These are phyloP conservation scores for Candida anglica DNA, from an alignment of 805 yeast genomes.

Conservation along the genomic window DNA sequence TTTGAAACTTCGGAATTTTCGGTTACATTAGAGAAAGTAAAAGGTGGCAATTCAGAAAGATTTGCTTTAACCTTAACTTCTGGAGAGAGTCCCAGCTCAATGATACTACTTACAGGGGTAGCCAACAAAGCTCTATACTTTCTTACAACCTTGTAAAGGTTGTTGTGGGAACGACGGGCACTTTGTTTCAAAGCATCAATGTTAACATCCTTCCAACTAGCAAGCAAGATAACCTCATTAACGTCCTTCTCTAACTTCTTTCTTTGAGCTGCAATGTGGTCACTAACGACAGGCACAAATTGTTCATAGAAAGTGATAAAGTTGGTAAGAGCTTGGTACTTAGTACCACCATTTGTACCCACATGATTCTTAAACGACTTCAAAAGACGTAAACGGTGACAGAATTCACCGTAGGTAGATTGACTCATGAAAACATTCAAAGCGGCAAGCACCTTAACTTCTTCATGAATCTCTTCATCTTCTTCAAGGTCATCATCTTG, in stretches of 20 bases:
- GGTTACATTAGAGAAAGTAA: constrained; percentile 7
- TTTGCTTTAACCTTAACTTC: constrained; percentile 7
- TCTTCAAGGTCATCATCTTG: constrained; percentile 30
- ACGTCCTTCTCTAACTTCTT: constrained; percentile 71
- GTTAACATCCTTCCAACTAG: constrained; percentile 97
- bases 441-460: constrained; percentile 41
- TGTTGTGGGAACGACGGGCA: constrained; percentile 83
- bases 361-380: constrained; percentile 62
- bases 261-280: constrained; percentile 41
- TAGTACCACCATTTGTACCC: constrained; percentile 16
- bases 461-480: constrained; percentile 2
- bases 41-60: constrained; percentile 8
- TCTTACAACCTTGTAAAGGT: constrained; percentile 75
- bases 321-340: constrained; percentile 47
- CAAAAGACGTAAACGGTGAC: constrained; percentile 54
- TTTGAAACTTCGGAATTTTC: constrained; percentile 2
- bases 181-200: constrained; percentile 91
- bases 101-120: constrained; percentile 46
- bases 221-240: constrained; percentile 77
- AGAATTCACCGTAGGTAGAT: constrained; percentile 73
- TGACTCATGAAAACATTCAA: constrained; percentile 73
- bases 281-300: constrained; percentile 49
- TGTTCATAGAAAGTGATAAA: constrained; percentile 64
- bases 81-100: constrained; percentile 54
- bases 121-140: constrained; percentile 68